Percentiles rank a stretch among this genome's conserved stretches.
phyloP scores from a whole-genome alignment of 345 rosid species.

The Euphorbia peplus region DNA sequence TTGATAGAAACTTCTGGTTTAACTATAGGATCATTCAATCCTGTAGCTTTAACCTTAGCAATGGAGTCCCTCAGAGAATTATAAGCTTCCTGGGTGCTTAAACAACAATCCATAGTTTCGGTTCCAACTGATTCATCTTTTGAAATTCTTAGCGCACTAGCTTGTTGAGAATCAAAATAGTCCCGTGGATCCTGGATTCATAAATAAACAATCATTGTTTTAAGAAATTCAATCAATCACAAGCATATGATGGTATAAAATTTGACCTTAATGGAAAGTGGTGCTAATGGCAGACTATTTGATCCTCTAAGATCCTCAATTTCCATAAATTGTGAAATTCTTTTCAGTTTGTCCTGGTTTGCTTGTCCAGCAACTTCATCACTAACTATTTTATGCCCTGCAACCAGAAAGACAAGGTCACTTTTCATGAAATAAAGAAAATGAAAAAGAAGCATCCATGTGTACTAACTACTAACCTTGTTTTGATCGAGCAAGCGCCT shows the following conservation, averaged over 20 bases:
- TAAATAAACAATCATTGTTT: slow-evolving; percentile 12
- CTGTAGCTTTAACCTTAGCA: slow-evolving; percentile 44
- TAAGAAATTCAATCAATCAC: slow-evolving; percentile 12
- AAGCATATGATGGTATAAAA: slow-evolving; percentile 17
- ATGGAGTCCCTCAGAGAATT: slow-evolving; percentile 61
- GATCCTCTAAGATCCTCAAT: slow-evolving; percentile 85
- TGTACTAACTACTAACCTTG: slow-evolving; percentile 57
- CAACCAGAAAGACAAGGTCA: slow-evolving; percentile 20
- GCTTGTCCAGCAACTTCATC: slow-evolving; percentile 43
- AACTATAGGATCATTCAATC: slow-evolving; percentile 61
- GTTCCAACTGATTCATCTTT: slow-evolving; percentile 37
- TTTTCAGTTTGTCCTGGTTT: slow-evolving; percentile 43
- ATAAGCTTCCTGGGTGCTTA: slow-evolving; percentile 59
- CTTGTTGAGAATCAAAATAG: slow-evolving; percentile 96
- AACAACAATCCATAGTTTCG: slow-evolving; percentile 37
- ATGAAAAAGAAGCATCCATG: slow-evolving; percentile 7
- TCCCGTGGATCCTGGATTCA: slow-evolving; percentile 84
- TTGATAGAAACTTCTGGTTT: slow-evolving; percentile 69
- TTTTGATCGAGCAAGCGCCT: slow-evolving; percentile 76
- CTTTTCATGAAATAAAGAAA: neutral
- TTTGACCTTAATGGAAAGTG: slow-evolving; percentile 71
- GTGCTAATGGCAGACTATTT: slow-evolving; percentile 56
- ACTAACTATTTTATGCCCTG: slow-evolving; percentile 37
- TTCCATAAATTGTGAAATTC: slow-evolving; percentile 54
- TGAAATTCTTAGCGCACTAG: slow-evolving; percentile 48